Base-by-base conservation (phyloP, 2,329 filamentous ascomycete genomes). In the Aspergillus clavatus region DNA sequence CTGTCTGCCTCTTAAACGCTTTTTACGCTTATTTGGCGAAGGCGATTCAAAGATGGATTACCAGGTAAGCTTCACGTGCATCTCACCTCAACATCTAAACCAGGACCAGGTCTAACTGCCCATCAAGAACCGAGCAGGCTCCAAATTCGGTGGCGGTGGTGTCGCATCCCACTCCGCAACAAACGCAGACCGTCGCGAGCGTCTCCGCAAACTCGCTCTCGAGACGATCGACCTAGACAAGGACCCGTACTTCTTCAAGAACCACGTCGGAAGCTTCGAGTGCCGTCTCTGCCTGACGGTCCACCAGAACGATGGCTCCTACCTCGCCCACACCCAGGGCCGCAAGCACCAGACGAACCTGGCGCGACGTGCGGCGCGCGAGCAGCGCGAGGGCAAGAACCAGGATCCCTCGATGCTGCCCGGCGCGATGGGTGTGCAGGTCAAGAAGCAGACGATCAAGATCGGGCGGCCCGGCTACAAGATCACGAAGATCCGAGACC, bases 241-340 rank as follows among this genome's bases (percentile, higher is more conserved):
- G 74, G 93, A 98, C 73, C 93, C 93, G 0, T 98, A 97, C 80
- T 96, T 97, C 77, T 98, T 98, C 84, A 95, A 95, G 71, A 98
- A 98, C 77, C 91, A 98, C 71, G 88, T 97, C 60, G 93, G 93
- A 63, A 93, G 86, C 63, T 98, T 96, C 72, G 93, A 98, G 72
- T 98, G 93, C 70, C 87, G 93, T 23, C 85, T 98, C 31, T 98
- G 93, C 65, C 77, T 98, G 21, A 98, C 93, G 0, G 91, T 97
- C 4, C 93, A 98, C 77, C 93, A 98, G 65, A 98, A 98, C 69
- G 93, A 98, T 74, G 93, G 93, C 52, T 96, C 90, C 38, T 98
- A 98, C 72, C 89, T 98, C 56, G 93, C 93, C 1, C 93, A 98
- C 72, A 98, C 93, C 3, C 93, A 98, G 72, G 93, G 93, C 47